phyloP scores from a whole-genome alignment of 805 yeast species.

The Hanseniaspora thailandica region DNA sequence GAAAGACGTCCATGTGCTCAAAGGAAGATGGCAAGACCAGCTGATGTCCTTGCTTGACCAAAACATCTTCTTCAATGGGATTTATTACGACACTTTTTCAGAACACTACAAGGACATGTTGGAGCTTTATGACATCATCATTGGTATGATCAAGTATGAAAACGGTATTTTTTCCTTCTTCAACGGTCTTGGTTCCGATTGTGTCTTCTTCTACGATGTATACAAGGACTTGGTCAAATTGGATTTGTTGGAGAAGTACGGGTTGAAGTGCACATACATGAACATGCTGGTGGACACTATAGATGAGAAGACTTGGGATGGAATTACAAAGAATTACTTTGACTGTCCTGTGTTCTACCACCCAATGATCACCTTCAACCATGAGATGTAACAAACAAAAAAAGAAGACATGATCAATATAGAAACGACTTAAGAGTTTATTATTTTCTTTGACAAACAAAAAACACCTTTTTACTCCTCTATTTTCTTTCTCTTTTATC shows the following conservation, averaged over 20 bases:
- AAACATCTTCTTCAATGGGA: slow-evolving; percentile 75
- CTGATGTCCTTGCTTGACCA: slow-evolving; percentile 51
- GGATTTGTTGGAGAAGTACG: slow-evolving; percentile 62
- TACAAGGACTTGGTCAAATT: slow-evolving; percentile 70
- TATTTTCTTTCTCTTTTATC: neutral
- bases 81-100: slow-evolving; percentile 86
- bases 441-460: too few relatives aligned
- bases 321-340: slow-evolving; percentile 28
- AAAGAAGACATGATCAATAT: neutral
- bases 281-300: slow-evolving; percentile 20
- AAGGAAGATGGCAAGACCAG: slow-evolving; percentile 89
- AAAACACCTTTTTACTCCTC: neutral
- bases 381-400: slow-evolving; percentile 1
- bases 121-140: slow-evolving; percentile 67
- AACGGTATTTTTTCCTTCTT: slow-evolving; percentile 80
- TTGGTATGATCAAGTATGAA: slow-evolving; percentile 63
- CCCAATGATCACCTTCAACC: slow-evolving; percentile 24
- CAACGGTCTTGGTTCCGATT: slow-evolving; percentile 80
- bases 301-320: slow-evolving; percentile 25
- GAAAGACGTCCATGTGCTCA: slow-evolving; percentile 57
- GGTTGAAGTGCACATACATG: slow-evolving; percentile 50
- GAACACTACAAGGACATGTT: slow-evolving; percentile 86
- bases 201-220: slow-evolving; percentile 67
- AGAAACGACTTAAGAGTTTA: too few relatives aligned
- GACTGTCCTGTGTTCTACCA: slow-evolving; percentile 28